Evolutionary conservation across 1,284 basidiomycete species (phyloP), one percentile per base, ranked within the genome.

Genomic region (Afroboletus lepidellus): DNA sequence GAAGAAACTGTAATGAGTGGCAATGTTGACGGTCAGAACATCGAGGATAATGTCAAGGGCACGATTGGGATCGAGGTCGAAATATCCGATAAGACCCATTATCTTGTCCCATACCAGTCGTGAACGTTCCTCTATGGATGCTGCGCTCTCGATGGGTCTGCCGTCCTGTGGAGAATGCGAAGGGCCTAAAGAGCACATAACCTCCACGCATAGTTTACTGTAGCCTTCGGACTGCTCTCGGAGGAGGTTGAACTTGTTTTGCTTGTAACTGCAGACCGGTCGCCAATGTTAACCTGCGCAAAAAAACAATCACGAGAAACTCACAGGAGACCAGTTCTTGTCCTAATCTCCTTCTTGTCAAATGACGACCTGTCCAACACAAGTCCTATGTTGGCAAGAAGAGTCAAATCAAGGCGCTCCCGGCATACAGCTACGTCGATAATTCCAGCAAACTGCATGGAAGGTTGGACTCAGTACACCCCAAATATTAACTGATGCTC

Each of bases 171-270:
- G 64, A 16, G 80, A 83, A 70, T 91, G 85, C 12, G 90, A 73
- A 23, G 86, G 84, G 5, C 90, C 90, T 46, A 94, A 74, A 58
- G 83, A 85, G 50, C 85, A 85, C 11, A 92, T 85, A 37, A 98
- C 74, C 65, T 95, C 92, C 9, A 89, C 84, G 29, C 90, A 84
- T 32, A 99, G 82, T 64, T 95, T 94, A 63, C 92, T 92, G 73
- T 94, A 99, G 6, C 97, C 97, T 75, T 99, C 95, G 1, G 93
- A 95, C 61, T 97, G 93, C 73, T 99, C 97, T 37, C 97, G 89
- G 11, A 98, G 80, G 30, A 99, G 81, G 64, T 99, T 99, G 77
- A 94, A 98, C 72, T 98, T 98, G 73, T 94, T 94, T 71, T 99
- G 97, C 70, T 96, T 98, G 79, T 96, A 99, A 72, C 89, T 92